phyloP scores from a whole-genome alignment of 768 basidiomycete genomes.

The Termitomyces sp. region DNA sequence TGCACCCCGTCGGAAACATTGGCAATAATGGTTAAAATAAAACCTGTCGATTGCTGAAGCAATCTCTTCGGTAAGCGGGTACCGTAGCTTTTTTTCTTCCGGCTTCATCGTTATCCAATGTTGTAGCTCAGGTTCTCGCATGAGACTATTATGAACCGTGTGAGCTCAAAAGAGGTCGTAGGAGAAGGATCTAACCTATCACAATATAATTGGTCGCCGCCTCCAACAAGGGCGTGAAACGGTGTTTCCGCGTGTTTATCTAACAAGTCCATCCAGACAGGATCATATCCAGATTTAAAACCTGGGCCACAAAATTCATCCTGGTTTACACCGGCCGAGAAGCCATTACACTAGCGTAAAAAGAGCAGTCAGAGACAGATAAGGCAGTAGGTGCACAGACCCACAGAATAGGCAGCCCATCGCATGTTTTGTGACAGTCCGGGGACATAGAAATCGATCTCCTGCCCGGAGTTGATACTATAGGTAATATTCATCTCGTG shows the following conservation, averaged over 20 bases:
- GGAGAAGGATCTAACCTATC: slow-evolving; percentile 47
- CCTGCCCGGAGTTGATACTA: slow-evolving; percentile 74
- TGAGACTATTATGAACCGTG: slow-evolving; percentile 41
- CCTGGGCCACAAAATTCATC: slow-evolving; percentile 82
- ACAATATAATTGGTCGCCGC: slow-evolving; percentile 91
- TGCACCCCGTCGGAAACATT: slow-evolving; percentile 78
- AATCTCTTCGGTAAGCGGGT: slow-evolving; percentile 68
- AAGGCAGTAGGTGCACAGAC: slow-evolving; percentile 6
- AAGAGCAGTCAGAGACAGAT: neutral
- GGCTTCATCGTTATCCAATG: slow-evolving; percentile 71
- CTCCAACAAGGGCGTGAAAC: slow-evolving; percentile 90
- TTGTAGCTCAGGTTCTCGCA: slow-evolving; percentile 84
- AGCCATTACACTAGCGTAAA: slow-evolving; percentile 70
- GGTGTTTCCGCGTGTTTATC: slow-evolving; percentile 73
- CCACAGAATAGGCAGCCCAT: slow-evolving; percentile 86
- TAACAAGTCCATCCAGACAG: slow-evolving; percentile 92
- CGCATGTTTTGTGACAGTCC: slow-evolving; percentile 79
- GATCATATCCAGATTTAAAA: slow-evolving; percentile 79
- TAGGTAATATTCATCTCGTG: slow-evolving; percentile 78
- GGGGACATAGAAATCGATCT: slow-evolving; percentile 80
- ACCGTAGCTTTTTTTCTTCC: slow-evolving; percentile 58
- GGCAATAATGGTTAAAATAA: slow-evolving; percentile 90
- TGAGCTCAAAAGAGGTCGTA: neutral
- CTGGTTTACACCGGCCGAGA: slow-evolving; percentile 84
- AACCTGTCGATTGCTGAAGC: slow-evolving; percentile 75